Evolutionary conservation across 352 stramenopile genomes (phyloP).

Genomic region (Globisporangium cylindrosporum): DNA sequence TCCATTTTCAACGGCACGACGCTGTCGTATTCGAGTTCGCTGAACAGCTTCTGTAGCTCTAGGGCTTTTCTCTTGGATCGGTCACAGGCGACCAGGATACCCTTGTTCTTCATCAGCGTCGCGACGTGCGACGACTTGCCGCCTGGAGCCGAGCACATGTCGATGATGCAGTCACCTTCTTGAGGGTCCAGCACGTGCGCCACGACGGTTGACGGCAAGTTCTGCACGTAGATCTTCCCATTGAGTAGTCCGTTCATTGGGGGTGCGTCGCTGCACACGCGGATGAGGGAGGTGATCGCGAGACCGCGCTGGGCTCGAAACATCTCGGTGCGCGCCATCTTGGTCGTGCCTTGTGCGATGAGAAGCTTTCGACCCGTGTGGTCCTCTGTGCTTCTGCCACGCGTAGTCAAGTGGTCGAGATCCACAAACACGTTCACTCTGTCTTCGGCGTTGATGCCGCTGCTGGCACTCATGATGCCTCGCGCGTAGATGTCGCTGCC

Average conservation of each 20-base stretch:
- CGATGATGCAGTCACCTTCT: constrained; percentile 84
- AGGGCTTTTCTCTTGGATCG: constrained; percentile 89
- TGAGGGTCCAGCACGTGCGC: constrained; percentile 85
- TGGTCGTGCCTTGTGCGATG: constrained; percentile 65
- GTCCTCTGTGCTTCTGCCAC: constrained; percentile 58
- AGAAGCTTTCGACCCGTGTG: constrained; percentile 82
- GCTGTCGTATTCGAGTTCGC: constrained; percentile 53
- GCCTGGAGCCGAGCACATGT: constrained; percentile 93
- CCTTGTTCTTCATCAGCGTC: constrained; percentile 89
- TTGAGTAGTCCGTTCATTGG: constrained; percentile 85
- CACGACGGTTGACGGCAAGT: constrained; percentile 92
- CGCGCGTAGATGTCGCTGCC: constrained; percentile 93
- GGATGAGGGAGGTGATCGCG: constrained; percentile 57
- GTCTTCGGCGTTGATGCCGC: constrained; percentile 72
- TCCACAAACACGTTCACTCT: constrained; percentile 86
- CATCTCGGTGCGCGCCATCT: constrained; percentile 78
- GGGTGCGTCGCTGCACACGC: constrained; percentile 80
- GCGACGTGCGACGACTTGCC: constrained; percentile 93
- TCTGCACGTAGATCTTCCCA: constrained; percentile 90
- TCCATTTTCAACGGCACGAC: constrained; percentile 72
- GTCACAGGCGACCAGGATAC: constrained; percentile 86
- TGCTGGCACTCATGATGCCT: constrained; percentile 90
- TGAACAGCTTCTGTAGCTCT: constrained; percentile 75
- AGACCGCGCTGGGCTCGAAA: constrained; percentile 67
- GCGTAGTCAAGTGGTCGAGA: constrained; percentile 74